phyloP scores from a whole-genome alignment of 805 yeast species.

The Saturnispora besseyi region DNA sequence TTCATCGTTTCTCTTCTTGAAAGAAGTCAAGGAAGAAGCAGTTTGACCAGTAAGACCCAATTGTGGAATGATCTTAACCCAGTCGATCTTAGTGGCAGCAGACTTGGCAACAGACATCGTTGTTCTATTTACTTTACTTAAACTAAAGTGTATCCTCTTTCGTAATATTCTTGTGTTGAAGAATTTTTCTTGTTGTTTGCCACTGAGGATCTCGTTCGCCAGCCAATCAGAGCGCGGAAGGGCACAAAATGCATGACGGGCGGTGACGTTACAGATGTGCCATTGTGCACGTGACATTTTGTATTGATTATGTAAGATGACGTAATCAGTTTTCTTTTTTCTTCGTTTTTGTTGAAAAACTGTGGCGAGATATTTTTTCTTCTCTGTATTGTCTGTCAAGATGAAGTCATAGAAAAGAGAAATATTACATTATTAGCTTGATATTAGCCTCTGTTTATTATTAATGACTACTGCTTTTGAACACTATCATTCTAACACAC shows the following conservation, averaged over 20 bases:
- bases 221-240: not conserved
- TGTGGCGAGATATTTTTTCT: not conserved
- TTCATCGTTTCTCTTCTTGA: conserved; percentile 98
- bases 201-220: not conserved
- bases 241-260: not conserved
- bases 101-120: conserved; percentile 18
- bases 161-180: not conserved
- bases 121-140: not conserved
- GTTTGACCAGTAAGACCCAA: conserved; percentile 91
- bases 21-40: conserved; percentile 71
- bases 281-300: not conserved
- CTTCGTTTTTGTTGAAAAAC: not conserved
- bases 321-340: too few relatives aligned
- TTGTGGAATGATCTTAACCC: conserved; percentile 84
- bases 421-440: not conserved
- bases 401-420: too few relatives aligned
- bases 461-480: conserved; percentile 7
- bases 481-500: conserved; percentile 11
- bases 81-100: conserved; percentile 67
- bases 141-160: not conserved
- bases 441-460: not conserved
- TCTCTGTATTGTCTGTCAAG: not conserved
- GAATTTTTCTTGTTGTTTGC: not conserved
- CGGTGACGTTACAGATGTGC: not conserved
- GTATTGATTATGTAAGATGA: not conserved